Percentiles rank a stretch among this genome's conserved stretches.
These are phyloP conservation scores for Emmonsiellopsis sp. DNA, from an alignment of 2,329 filamentous ascomycete genomes.

Conservation along the genomic window DNA sequence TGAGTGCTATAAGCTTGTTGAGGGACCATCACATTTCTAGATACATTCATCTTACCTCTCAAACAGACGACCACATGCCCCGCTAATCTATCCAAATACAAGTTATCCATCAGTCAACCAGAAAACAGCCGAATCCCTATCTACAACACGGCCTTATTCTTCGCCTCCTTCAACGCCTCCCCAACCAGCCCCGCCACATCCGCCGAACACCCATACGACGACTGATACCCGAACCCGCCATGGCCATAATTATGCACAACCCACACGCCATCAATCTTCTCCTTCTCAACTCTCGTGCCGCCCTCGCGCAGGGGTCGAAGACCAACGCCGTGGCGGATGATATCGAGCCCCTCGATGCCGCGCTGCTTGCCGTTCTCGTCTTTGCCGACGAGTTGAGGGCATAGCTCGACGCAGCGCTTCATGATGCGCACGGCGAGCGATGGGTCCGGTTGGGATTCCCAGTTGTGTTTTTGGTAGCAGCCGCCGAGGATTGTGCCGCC, in stretches of 20 bases:
- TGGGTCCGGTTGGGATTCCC: slow-evolving; percentile 69
- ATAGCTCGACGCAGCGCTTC: slow-evolving; percentile 46
- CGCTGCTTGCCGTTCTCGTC: slow-evolving; percentile 20
- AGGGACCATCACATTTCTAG: too few relatives aligned
- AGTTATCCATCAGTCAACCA: neutral
- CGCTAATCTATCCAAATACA: too few relatives aligned
- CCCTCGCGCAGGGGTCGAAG: slow-evolving; percentile 64
- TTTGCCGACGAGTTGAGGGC: slow-evolving; percentile 42
- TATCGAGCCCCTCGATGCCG: slow-evolving; percentile 61
- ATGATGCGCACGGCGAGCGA: slow-evolving; percentile 77
- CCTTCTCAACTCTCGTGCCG: slow-evolving; percentile 67
- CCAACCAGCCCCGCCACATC: slow-evolving; percentile 57
- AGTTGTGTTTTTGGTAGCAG: slow-evolving; percentile 68
- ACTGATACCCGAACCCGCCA: slow-evolving; percentile 53
- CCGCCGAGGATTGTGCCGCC: slow-evolving; percentile 84
- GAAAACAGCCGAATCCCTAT: neutral
- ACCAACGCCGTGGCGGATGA: slow-evolving; percentile 75
- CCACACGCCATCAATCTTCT: slow-evolving; percentile 53
- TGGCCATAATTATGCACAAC: slow-evolving; percentile 37
- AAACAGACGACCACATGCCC: too few relatives aligned
- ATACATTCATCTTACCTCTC: too few relatives aligned
- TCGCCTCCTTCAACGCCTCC: slow-evolving; percentile 32
- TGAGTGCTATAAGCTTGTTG: too few relatives aligned
- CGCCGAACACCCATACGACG: slow-evolving; percentile 60
- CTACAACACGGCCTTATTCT: slow-evolving; percentile 22